Percentiles rank a stretch among this genome's conserved stretches.
phyloP scores from a whole-genome alignment of 352 stramenopile genomes.

The Phytophthora meadii region DNA sequence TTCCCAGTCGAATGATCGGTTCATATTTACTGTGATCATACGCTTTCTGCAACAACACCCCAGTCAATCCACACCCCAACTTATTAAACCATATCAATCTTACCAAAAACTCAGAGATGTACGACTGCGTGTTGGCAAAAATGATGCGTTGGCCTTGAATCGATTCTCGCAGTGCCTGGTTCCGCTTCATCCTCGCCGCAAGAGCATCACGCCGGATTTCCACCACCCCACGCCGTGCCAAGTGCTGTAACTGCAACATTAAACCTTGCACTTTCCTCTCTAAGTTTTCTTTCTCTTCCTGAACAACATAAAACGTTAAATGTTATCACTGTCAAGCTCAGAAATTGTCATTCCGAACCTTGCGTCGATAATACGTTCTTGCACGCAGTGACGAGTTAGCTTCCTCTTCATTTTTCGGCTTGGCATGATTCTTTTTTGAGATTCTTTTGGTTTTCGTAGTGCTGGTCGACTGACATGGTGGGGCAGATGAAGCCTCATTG shows the following conservation, averaged over 20 bases:
- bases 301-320: background rate
- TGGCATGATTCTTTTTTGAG: slow-evolving; percentile 2
- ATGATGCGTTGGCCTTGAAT: slow-evolving; percentile 49
- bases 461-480: background rate
- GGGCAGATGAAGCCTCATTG: background rate
- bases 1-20: slow-evolving; percentile 41
- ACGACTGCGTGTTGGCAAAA: slow-evolving; percentile 46
- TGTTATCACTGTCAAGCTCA: too few relatives aligned
- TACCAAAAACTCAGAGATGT: slow-evolving; percentile 48
- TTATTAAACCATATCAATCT: background rate
- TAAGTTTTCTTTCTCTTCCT: slow-evolving; percentile 49
- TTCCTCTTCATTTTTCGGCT: slow-evolving; percentile 7
- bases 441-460: slow-evolving; percentile 5
- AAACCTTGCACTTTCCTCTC: slow-evolving; percentile 36
- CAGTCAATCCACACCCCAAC: background rate
- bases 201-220: slow-evolving; percentile 37
- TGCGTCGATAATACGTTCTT: slow-evolving; percentile 57
- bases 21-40: slow-evolving; percentile 41
- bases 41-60: slow-evolving; percentile 22
- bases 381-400: slow-evolving; percentile 18
- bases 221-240: slow-evolving; percentile 25
- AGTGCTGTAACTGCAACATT: slow-evolving; percentile 36
- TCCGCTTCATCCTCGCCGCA: slow-evolving; percentile 27
- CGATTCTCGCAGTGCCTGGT: slow-evolving; percentile 34
- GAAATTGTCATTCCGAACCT: slow-evolving; percentile 24